Conservation (phyloP, 2,329 filamentous ascomycete genomes). For the Diaporthe batatas region DNA sequence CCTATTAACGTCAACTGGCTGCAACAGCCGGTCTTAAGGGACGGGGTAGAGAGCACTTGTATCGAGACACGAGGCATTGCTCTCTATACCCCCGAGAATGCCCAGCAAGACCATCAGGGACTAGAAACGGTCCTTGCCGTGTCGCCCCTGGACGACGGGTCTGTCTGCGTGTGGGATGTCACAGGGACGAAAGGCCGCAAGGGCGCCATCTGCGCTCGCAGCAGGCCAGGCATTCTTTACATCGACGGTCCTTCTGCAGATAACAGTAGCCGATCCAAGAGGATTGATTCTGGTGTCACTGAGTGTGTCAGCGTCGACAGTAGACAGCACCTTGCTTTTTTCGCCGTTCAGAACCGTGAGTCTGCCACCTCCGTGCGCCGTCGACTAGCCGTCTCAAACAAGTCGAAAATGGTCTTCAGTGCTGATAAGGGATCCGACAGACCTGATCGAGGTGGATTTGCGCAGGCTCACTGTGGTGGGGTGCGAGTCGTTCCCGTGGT, state of each 20-base stretch:
- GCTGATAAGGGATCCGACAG: conserved; percentile 49
- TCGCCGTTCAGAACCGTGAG: conserved; percentile 81
- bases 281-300: conserved; percentile 79
- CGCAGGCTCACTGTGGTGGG: conserved; percentile 77
- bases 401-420: background rate
- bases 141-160: conserved; percentile 86
- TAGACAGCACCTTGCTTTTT: conserved; percentile 75
- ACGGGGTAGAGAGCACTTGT: conserved; percentile 58
- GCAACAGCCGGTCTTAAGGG: conserved; percentile 67
- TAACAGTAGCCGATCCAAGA: conserved; percentile 66
- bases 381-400: conserved; percentile 9
- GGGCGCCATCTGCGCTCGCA: conserved; percentile 76
- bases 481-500: conserved; percentile 80
- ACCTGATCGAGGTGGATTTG: conserved; percentile 86
- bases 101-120: conserved; percentile 63
- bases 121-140: conserved; percentile 69
- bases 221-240: conserved; percentile 76
- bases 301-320: conserved; percentile 88
- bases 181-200: conserved; percentile 66
- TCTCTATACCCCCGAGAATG: conserved; percentile 68
- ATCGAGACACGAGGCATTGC: conserved; percentile 82
- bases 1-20: conserved; percentile 84
- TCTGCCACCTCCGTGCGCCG: conserved; percentile 43
- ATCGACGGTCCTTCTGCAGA: conserved; percentile 62
- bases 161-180: conserved; percentile 88